Base-by-base conservation (phyloP, 345 rosid genomes). In the Microthlaspi erraticum region DNA sequence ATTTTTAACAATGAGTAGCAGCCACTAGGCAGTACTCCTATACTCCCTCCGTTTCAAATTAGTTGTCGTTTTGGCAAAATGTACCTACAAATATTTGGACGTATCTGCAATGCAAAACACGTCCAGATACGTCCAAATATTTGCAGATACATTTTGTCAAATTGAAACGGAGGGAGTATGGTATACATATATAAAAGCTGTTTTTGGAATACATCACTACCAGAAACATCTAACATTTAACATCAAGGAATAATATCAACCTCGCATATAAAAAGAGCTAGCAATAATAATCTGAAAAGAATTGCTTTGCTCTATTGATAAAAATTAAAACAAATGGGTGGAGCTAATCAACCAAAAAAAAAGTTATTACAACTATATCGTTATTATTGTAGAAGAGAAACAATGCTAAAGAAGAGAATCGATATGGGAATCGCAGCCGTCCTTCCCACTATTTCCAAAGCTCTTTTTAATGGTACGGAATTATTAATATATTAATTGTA, bases 341-440 rank as follows among this genome's bases (percentile, higher is more conserved):
- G 41, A 64, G n/a, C 26, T 54, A 44, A 64, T 26, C 45, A 63
- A 55, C 33, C 6, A 58, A 12, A 46, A 17, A 1, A 14, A 6
- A 48, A n/a, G n/a, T n/a, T n/a, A n/a, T n/a, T 23, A 45, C 17
- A 52, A 13, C 26, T 26, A 49, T 26, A 26, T 26, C 29, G 29
- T 19, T 55, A 66, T 65, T 36, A 34, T 34, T 12, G 57, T 41
- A 26, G 48, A 37, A 17, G 38, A 60, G 31, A 49, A 51, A 36
- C 11, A 49, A 73, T 57, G 76, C 16, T 68, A 7, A 56, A 72
- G 48, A 49, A 37, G 46, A 58, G 54, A 75, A 71, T 71, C 71
- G 7, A 48, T 19, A 53, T n/a, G 42, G 17, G 71, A 60, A 71
- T 71, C 74, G 59, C 17, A 75, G 77, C 79, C 78, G 80, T 71